phyloP scores from a whole-genome alignment of 495 filamentous ascomycete genomes.

The Xylaria curta region DNA sequence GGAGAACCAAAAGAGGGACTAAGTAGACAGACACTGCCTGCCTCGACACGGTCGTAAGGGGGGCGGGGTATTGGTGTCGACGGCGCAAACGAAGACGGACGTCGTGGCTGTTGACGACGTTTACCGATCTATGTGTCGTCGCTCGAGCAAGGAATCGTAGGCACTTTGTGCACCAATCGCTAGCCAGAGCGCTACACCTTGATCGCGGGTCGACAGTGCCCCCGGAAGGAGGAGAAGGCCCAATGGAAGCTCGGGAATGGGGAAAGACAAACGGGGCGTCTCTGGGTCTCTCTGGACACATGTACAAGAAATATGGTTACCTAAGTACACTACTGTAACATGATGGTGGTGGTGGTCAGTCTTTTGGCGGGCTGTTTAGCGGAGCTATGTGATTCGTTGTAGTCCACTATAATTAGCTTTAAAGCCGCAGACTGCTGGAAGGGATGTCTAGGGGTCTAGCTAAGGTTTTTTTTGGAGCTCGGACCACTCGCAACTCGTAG shows the following conservation, averaged over 20 bases:
- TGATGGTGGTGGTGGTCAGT: conserved; percentile 11
- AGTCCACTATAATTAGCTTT: not conserved
- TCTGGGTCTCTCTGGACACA: conserved; percentile 2
- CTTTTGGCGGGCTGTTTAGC: not conserved
- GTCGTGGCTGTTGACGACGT: conserved; percentile 1
- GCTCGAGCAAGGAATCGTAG: not conserved
- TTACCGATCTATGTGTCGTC: not conserved
- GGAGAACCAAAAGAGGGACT: conserved; percentile 5
- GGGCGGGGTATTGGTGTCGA: not conserved
- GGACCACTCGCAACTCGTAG: not conserved
- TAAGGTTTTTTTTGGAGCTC: no score
- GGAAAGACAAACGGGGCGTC: not conserved
- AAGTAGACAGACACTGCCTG: conserved; percentile 1
- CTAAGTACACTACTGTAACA: not conserved
- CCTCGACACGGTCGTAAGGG: not conserved
- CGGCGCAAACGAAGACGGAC: not conserved
- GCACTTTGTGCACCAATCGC: not conserved
- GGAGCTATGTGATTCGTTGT: conserved; percentile 7
- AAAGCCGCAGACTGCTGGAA: not conserved
- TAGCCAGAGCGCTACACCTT: not conserved
- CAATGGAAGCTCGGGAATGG: conserved; percentile 3
- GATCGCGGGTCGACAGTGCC: not conserved
- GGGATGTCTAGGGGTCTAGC: not conserved
- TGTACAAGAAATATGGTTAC: conserved; percentile 1
- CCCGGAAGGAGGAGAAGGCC: not conserved